Evolutionary conservation across 2,329 filamentous ascomycete genomes (phyloP).

Genomic region (Chaetoscypha palmicola): DNA sequence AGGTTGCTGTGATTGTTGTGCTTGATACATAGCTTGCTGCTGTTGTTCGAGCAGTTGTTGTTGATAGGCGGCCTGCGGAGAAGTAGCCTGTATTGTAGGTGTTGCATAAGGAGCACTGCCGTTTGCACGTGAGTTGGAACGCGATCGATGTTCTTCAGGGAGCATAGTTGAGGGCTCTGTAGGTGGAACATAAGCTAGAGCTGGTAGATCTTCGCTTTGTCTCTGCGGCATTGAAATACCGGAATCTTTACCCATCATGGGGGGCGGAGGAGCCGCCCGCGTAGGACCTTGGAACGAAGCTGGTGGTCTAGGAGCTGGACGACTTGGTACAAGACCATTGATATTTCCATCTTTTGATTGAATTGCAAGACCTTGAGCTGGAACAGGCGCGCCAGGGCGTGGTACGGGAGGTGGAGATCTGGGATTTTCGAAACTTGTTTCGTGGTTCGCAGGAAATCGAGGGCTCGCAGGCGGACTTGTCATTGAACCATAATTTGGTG

Average conservation of each 20-base stretch:
- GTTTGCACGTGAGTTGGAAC: constrained; percentile 60
- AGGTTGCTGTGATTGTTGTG: constrained; percentile 71
- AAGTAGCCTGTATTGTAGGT: constrained; percentile 17
- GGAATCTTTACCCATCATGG: constrained; percentile 54
- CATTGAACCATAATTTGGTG: constrained; percentile 51
- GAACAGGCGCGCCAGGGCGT: constrained; percentile 27
- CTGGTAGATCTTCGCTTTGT: constrained; percentile 46
- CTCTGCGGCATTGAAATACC: constrained; percentile 53
- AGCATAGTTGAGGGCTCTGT: constrained; percentile 43
- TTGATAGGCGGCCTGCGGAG: constrained; percentile 43
- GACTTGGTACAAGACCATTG: constrained; percentile 63
- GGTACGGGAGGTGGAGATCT: constrained; percentile 88
- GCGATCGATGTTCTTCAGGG: constrained; percentile 59
- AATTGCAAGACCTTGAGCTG: constrained; percentile 26
- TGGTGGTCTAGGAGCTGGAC: constrained; percentile 85
- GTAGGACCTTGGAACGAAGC: constrained; percentile 60
- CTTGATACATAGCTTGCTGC: constrained; percentile 64
- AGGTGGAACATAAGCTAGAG: constrained; percentile 29
- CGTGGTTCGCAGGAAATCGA: constrained; percentile 79
- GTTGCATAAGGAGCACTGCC: constrained; percentile 36
- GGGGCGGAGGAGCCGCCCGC: constrained; percentile 49
- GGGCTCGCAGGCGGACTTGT: constrained; percentile 77
- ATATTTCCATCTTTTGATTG: constrained; percentile 42
- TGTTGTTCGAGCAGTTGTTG: constrained; percentile 70
- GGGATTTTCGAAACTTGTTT: constrained; percentile 96